Evolutionary conservation across 805 yeast genomes (phyloP), one percentile per base, ranked within the genome.

Genomic region (Kodamaea kaohsiungensis): DNA sequence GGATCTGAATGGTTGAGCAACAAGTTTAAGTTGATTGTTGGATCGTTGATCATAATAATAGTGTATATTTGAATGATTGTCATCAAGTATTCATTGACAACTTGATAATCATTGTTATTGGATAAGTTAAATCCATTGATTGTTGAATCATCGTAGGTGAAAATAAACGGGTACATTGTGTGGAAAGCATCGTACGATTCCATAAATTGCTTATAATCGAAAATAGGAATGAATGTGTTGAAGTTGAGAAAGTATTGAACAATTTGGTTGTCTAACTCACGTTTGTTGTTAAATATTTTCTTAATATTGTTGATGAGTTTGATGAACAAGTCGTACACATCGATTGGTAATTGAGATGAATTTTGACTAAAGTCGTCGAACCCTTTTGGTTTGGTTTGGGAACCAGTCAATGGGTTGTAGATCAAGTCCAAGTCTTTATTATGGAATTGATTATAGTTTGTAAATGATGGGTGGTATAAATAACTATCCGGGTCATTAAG

Each of bases 151-250:
- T 75, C 78, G 55, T 76, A 76, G 1, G 79, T 76, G 60, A 76
- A 76, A 63, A 76, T 76, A 53, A 76, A 76, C 7, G 80, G 80
- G 52, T 75, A 76, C 79, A 75, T 74, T 7, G 79, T 75, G 55
- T 76, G 80, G 56, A 76, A 74, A 7, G 74, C 77, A 46, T 75
- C 78, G 47, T 82, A 82, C 49, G 77, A 76, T 59, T 76, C 77
- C 77, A 81, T 82, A 57, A 82, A 82, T 38, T 73, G 67, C 47
- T 77, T 79, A 58, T 79, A 81, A 59, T 82, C 86, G 56, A 82
- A 75, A 7, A 82, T 77, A 3, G 86, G 86, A 22, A 82, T 74
- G 55, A 82, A 73, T 18, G 78, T 75, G 66, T 82, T 82, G 63
- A 79, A 79, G 62, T 80, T 78, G 55, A 80, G 69, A 60, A 82